Evolutionary conservation across 1,139 yeast species (phyloP), one percentile per base, ranked within the genome.

Genomic region (Scheffersomyces segobiensis): DNA sequence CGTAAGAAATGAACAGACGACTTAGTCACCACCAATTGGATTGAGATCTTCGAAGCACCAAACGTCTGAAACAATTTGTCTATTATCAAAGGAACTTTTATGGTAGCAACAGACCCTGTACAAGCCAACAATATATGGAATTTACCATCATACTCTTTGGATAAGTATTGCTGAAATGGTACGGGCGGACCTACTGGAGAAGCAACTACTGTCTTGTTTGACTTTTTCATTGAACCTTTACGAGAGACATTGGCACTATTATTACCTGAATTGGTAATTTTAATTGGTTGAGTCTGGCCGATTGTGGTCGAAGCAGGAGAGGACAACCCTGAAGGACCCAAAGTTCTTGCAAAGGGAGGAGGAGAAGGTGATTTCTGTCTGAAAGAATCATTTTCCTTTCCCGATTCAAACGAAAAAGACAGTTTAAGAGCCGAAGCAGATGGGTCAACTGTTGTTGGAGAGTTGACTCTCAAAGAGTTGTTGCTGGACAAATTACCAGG

Each of bases 91-190:
- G 97, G 97, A 46, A 95, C 89, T 70, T 95, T 95, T 60, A 93
- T 92, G 2, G 98, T 91, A 5, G 99, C 99, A 5, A 95, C 98
- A 0, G 97, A 90, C 0, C 99, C 99, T 1, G 98, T 92, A 47
- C 96, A 96, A 20, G 96, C 98, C 52, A 95, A 79, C 58, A 95
- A 78, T 50, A 95, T 88, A 72, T 95, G 98, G 58, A 91, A 81
- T 69, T 93, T 93, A 49, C 87, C 87, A 69, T 89, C 96, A 68
- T 89, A 95, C 66, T 87, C 87, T 65, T 86, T 87, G 55, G 85
- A 82, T 58, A 89, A 78, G 68, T 85, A 89, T 64, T 88, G 87
- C 53, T 88, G 88, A 67, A 89, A 89, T 20, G 93, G 93, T 1
- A 88, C 88, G 46, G 88, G 86, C 1, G 92, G 90, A 0, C 88